Evolutionary conservation across 805 yeast genomes (phyloP).

Genomic region (Myxozyma neotropica): DNA sequence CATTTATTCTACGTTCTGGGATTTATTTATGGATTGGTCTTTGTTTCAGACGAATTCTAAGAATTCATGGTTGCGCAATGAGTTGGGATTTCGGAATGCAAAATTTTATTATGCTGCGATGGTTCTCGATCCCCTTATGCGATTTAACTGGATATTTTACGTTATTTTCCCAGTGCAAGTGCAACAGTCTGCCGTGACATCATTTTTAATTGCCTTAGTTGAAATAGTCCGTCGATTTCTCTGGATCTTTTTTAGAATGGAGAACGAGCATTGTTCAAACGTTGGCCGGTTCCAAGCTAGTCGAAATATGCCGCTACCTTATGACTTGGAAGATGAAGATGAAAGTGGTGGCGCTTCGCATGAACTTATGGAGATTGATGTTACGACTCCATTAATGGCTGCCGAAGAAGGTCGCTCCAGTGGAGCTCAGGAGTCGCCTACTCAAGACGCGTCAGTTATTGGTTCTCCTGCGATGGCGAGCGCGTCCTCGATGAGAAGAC

Average conservation of each 20-base stretch:
- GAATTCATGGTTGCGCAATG: conserved; percentile 66
- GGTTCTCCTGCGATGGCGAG: conserved; percentile 1
- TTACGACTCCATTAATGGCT: conserved; percentile 30
- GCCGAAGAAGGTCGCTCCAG: conserved; percentile 30
- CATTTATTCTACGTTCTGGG: conserved; percentile 75
- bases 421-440: background rate
- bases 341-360: conserved; percentile 4
- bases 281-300: conserved; percentile 84
- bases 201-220: conserved; percentile 79
- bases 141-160: conserved; percentile 93
- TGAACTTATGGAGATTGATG: conserved; percentile 14
- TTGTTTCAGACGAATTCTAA: conserved; percentile 66
- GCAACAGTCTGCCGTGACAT: conserved; percentile 84
- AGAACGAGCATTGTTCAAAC: conserved; percentile 93
- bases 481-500: conserved; percentile 17
- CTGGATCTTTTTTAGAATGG: conserved; percentile 92
- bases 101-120: conserved; percentile 74
- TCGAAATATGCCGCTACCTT: conserved; percentile 84
- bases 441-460: background rate
- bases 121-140: conserved; percentile 66
- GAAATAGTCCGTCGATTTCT: conserved; percentile 81
- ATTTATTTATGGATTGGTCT: conserved; percentile 95
- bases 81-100: conserved; percentile 62
- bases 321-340: conserved; percentile 50
- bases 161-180: conserved; percentile 73